Evolutionary conservation across 192 early-diverging fungal species (phyloP), one percentile per base, ranked within the genome.

Genomic region (Pecoramyces ruminantium): DNA sequence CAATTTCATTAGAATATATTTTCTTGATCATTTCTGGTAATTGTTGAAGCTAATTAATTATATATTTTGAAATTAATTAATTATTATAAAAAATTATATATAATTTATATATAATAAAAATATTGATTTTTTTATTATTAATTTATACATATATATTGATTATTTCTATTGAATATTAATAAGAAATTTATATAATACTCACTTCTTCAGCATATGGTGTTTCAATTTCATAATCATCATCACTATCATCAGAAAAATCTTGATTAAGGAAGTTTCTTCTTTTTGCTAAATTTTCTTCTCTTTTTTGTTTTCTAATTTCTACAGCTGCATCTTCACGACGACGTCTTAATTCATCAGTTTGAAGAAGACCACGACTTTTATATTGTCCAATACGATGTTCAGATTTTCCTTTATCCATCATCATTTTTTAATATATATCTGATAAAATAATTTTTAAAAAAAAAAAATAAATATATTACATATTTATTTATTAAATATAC

Each of bases 241-340:
- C 95, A 79, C 92, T 90, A 42, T 92, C 90, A 0, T 91, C 91
- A 78, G 84, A 85, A 18, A 85, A 87, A 28, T 78, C 83, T 12
- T 78, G 79, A 90, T 88, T 79, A 96, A 86, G 77, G 79, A 80
- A 78, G 86, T 98, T 97, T 78, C 97, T 89, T 84, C 95, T 92
- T 89, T 99, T 99, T 81, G 93, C 89, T 67, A 98, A 84, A 28
- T 90, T 90, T 87, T 99, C 97, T 83, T 96, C 95, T 78, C 94
- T 92, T 90, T 98, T 97, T 86, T 96, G 94, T 85, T 95, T 94
- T 78, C 97, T 89, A 85, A 99, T 93, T 88, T 97, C 95, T 16
- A 97, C 93, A 77, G 93, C 92, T 79, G 93, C 92, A 79, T 95
- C 96, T 84, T 97, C 97, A 79, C 97, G 92, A 67, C 95, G 93